Base-by-base conservation (phyloP, 352 stramenopile species). In the Phytophthora capsici region DNA sequence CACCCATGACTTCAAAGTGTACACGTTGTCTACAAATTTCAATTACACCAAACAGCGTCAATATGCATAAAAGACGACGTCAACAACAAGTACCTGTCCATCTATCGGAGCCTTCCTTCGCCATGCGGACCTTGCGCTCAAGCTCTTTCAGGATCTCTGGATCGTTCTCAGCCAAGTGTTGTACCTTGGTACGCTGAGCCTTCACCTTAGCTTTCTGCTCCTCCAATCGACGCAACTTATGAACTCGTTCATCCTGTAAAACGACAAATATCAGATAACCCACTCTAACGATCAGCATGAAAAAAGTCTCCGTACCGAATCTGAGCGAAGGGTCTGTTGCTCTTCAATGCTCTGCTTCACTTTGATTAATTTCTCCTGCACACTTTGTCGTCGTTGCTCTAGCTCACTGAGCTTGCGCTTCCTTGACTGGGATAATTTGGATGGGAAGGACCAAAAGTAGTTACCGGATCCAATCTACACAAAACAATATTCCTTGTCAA, bases 361-460 rank as follows among this genome's bases (percentile, higher is more conserved):
- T 59, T 82, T 80, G 17, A 25, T 63, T 1, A 88, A 70, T 58
- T 89, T 86, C 5, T 71, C 72, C 22, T 77, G 44, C 26, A 73
- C 19, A 19, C 44, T 41, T 20, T 69, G 17, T 56, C 83, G 79
- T 49, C 75, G 78, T 49, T 90, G 73, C 58, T 92, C 71, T 19
- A 94, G 36, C 22, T 94, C 84, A 19, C 44, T 61, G 23, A 94
- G 69, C 41, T 93, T 94, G 28, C 82, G 81, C 69, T 93, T 95
- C 26, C 82, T 77, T 32, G 88, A 81, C 69, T 94, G 83, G 43
- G 85, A 91, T 9, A 89, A 28, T 63, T 94, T 95, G 64, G 82
- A 92, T 46, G 85, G 87, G 57, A 94, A 95, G 16, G 87, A 95
- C 87, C 87, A 95, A 57, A 95, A 95, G 78, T 95, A 95, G 57